Conservation (phyloP, 257 asterid genomes). For the Anisodus tanguticus region DNA sequence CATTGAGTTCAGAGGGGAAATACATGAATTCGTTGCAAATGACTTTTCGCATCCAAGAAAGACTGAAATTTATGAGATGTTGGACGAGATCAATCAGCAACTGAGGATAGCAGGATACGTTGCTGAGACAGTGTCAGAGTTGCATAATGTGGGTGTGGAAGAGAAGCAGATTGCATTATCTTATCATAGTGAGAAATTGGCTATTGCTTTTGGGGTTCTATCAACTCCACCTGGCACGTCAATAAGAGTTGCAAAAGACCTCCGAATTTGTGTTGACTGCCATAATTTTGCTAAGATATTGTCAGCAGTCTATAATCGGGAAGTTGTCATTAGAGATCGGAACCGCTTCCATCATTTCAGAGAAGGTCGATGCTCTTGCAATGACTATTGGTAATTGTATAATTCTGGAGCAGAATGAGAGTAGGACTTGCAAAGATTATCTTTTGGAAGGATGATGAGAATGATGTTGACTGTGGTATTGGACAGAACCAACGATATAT, state of each 20-base stretch:
- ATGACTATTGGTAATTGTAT: constrained; percentile 64
- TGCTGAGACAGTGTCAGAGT: constrained; percentile 57
- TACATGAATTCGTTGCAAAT: constrained; percentile 73
- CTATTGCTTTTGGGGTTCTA: constrained; percentile 82
- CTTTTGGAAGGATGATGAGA: neutral
- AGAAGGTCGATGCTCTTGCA: constrained; percentile 78
- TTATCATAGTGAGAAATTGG: constrained; percentile 90
- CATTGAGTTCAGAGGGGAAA: constrained; percentile 60
- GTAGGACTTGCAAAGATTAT: neutral
- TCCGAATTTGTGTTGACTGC: constrained; percentile 72
- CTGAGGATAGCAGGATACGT: constrained; percentile 81
- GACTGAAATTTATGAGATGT: constrained; percentile 57
- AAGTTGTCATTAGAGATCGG: constrained; percentile 75
- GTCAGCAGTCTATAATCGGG: constrained; percentile 72
- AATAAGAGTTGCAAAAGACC: constrained; percentile 77
- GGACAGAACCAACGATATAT: neutral
- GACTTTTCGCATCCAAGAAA: constrained; percentile 66
- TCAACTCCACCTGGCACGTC: constrained; percentile 75
- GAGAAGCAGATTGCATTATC: constrained; percentile 44
- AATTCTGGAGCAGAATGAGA: neutral
- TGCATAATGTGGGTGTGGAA: constrained; percentile 41
- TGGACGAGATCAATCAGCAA: constrained; percentile 80
- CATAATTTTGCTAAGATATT: constrained; percentile 69
- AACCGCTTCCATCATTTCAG: constrained; percentile 72
- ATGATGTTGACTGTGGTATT: neutral